These are phyloP conservation scores for Schizochytrium sp. DNA, from an alignment of 108 stramenopile genomes.

Conservation along the genomic window DNA sequence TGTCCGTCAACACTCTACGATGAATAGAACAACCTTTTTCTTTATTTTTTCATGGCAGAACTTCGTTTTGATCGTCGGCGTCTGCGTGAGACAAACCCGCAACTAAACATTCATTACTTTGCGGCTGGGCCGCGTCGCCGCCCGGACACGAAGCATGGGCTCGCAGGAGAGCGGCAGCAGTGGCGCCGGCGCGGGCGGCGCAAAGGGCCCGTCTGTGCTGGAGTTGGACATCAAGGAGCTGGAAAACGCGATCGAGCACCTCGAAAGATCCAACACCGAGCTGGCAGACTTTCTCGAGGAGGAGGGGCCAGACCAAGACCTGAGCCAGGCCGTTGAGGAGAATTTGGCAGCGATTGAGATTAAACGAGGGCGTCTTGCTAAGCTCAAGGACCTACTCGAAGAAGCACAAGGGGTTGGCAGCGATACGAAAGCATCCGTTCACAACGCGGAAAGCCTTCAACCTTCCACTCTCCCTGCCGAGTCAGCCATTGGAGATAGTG, in stretches of 20 bases:
- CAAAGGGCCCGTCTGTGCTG: not conserved
- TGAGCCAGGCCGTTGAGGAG: not conserved
- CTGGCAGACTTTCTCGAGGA: not conserved
- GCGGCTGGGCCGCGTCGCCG: too few relatives aligned
- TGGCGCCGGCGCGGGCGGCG: not conserved
- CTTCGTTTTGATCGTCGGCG: too few relatives aligned
- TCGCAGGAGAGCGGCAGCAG: too few relatives aligned
- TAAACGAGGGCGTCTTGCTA: not conserved
- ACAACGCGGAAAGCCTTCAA: not conserved
- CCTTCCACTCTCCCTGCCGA: too few relatives aligned
- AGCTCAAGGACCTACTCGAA: not conserved
- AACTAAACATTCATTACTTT: too few relatives aligned
- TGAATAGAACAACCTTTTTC: too few relatives aligned
- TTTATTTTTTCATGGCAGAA: too few relatives aligned
- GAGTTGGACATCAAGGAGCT: constrained; percentile 9
- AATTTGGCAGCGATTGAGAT: not conserved
- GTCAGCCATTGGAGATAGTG: not conserved
- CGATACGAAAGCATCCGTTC: not conserved
- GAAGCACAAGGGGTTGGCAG: not conserved
- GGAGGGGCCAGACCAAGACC: not conserved
- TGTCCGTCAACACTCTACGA: too few relatives aligned
- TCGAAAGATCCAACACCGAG: not conserved
- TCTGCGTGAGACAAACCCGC: too few relatives aligned
- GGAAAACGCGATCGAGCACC: not conserved
- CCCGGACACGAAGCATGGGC: too few relatives aligned